Conservation (phyloP, 1,139 yeast genomes). For the Pichia sp. region DNA sequence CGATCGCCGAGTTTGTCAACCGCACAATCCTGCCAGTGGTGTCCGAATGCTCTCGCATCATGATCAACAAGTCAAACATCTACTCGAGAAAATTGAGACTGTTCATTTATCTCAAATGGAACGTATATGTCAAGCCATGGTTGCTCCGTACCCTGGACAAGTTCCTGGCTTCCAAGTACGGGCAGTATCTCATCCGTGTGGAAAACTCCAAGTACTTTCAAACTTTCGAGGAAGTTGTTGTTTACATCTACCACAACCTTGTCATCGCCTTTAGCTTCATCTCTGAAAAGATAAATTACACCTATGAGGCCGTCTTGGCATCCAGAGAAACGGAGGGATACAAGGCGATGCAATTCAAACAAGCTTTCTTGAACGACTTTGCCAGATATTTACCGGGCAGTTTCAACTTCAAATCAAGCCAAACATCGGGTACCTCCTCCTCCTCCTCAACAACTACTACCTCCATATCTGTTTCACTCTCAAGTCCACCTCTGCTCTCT, state of each 20-base stretch:
- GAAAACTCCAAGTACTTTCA: constrained; percentile 10
- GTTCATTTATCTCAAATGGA: constrained; percentile 15
- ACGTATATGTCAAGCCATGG: constrained; percentile 19
- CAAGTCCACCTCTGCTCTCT: neutral
- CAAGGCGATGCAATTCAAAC: constrained; percentile 28
- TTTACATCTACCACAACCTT: neutral
- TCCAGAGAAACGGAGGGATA: constrained; percentile 28
- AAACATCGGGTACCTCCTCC: neutral
- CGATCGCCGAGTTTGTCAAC: constrained; percentile 3
- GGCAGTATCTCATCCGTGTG: constrained; percentile 12
- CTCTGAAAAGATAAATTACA: constrained; percentile 12
- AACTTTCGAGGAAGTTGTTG: constrained; percentile 7
- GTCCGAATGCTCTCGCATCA: constrained; percentile 2
- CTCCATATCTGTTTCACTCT: constrained; percentile 1
- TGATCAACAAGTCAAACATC: neutral
- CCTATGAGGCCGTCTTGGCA: constrained; percentile 21
- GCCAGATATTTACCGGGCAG: constrained; percentile 9
- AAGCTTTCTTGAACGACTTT: constrained; percentile 25
- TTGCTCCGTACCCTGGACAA: neutral
- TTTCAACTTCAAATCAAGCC: constrained; percentile 4
- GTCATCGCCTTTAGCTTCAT: constrained; percentile 5
- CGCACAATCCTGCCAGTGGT: constrained; percentile 10
- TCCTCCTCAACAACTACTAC: constrained; percentile 5
- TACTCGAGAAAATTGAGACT: constrained; percentile 8
- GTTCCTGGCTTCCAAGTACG: constrained; percentile 12